Evolutionary conservation across 2,329 filamentous ascomycete genomes (phyloP).

Genomic region (Colletotrichum abscissum): DNA sequence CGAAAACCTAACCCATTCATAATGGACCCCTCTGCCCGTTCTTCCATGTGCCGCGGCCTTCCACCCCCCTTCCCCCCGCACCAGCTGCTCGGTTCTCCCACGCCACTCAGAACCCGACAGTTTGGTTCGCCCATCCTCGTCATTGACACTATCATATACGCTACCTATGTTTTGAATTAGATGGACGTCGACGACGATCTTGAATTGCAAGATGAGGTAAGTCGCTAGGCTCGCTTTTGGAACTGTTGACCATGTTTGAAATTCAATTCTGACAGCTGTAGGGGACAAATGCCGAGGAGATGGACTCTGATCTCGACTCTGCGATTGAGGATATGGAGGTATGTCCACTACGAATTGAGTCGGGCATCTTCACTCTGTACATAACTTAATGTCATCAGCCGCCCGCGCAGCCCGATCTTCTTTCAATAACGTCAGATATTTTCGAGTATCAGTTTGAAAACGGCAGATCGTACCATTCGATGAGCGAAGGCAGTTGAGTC

Average conservation of each 20-base stretch:
- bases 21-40: neutral
- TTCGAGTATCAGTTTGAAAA: conserved; percentile 25
- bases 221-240: neutral
- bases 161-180: neutral
- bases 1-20: neutral
- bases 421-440: conserved; percentile 22
- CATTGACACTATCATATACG: neutral
- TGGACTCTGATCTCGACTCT: conserved; percentile 17
- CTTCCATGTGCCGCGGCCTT: neutral
- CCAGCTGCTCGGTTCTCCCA: neutral
- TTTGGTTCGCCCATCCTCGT: neutral
- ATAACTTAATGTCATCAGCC: neutral
- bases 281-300: neutral
- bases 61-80: neutral
- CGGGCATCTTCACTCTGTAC: neutral
- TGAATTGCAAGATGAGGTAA: neutral
- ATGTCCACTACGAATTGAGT: neutral
- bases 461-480: conserved; percentile 20
- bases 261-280: neutral
- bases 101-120: neutral
- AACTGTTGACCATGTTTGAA: neutral
- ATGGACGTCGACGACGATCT: neutral
- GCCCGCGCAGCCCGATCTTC: neutral
- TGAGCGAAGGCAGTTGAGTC: conserved; percentile 40
- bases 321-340: conserved; percentile 3